Evolutionary conservation across 768 basidiomycete species (phyloP).

Genomic region (Pleurotus eryngii): DNA sequence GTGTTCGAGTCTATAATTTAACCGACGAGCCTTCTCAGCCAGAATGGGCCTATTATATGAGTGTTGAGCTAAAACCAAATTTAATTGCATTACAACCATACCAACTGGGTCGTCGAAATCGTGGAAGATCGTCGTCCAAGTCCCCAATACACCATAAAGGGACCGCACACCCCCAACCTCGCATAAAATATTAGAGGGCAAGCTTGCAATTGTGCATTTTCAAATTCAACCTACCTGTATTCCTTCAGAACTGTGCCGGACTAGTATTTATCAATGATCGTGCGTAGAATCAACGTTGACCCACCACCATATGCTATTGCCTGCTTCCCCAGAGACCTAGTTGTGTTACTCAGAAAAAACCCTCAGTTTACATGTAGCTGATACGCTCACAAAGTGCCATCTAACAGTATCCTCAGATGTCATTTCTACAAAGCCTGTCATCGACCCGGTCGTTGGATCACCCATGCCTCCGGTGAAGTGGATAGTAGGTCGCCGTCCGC

Average conservation of each 20-base stretch:
- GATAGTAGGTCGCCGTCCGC: slow-evolving; percentile 51
- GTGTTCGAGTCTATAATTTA: no score
- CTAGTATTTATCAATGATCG: neutral
- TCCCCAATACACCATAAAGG: slow-evolving; percentile 52
- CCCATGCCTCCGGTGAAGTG: slow-evolving; percentile 51
- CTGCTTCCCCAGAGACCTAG: slow-evolving; percentile 50
- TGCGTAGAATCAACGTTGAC: slow-evolving; percentile 10
- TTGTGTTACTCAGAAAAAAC: neutral
- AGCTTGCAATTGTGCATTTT: slow-evolving; percentile 6
- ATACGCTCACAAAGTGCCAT: slow-evolving; percentile 58
- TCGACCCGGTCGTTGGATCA: slow-evolving; percentile 37
- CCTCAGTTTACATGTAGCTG: slow-evolving; percentile 10
- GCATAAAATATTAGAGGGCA: neutral
- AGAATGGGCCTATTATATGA: slow-evolving; percentile 29
- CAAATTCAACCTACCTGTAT: slow-evolving; percentile 1
- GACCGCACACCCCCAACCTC: slow-evolving; percentile 59
- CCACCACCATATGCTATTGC: slow-evolving; percentile 55
- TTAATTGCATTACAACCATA: slow-evolving; percentile 17
- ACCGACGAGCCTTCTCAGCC: slow-evolving; percentile 24
- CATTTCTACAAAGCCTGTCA: slow-evolving; percentile 54
- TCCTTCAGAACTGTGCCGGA: slow-evolving; percentile 6
- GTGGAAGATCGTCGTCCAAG: slow-evolving; percentile 46
- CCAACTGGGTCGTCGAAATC: slow-evolving; percentile 43
- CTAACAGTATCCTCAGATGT: slow-evolving; percentile 55
- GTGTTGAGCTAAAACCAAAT: neutral